Base-by-base conservation (phyloP, 768 basidiomycete genomes). In the Suillus fuscotomentosus region DNA sequence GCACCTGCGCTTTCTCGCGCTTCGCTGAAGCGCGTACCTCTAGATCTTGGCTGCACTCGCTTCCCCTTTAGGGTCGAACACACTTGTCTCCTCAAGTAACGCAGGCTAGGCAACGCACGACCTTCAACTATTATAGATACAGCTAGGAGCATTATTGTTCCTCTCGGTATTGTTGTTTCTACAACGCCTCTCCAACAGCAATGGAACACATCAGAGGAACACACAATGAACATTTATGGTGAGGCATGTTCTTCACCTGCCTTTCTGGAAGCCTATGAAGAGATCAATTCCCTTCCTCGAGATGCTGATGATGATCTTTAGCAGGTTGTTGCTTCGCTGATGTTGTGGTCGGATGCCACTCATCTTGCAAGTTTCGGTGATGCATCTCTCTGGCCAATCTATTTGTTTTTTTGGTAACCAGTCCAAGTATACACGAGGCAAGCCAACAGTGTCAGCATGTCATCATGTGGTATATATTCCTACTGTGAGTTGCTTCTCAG, bases 331-430 rank as follows among this genome's bases (percentile, higher is more conserved):
- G 66, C 67, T 0, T 55, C 66, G 1, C 45, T 72, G n/a, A 71
- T 71, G 70, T 34, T 68, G 24, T 72, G 71, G 68, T 73, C 72
- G 0, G 73, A 74, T 42, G n/a, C 59, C 0, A 74, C 73, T 1
- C 72, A 72, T 48, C 70, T 72, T 1, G 62, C 73, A 0, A 64
- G 60, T 22, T 74, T 66, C 11, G 66, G 68, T 3, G 48, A 63
- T 48, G 57, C 65, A 1, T 56, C 62, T 0, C 41, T 71, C 5
- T 71, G 69, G 70, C 69, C 69, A 2, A 17, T 71, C 8, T 70
- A 69, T 24, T 20, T 70, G 5, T n/a, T 68, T 38, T 38, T 62
- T 68, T 11, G 61, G 66, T 0, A 71, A 71, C 10, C 65, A 66
- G 14, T 70, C 67, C 1, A 69, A 67, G 27, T 70, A 66, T 38